Evolutionary conservation across 768 basidiomycete species (phyloP), one percentile per base, ranked within the genome.

Genomic region (Chlorophyllum brunneum): DNA sequence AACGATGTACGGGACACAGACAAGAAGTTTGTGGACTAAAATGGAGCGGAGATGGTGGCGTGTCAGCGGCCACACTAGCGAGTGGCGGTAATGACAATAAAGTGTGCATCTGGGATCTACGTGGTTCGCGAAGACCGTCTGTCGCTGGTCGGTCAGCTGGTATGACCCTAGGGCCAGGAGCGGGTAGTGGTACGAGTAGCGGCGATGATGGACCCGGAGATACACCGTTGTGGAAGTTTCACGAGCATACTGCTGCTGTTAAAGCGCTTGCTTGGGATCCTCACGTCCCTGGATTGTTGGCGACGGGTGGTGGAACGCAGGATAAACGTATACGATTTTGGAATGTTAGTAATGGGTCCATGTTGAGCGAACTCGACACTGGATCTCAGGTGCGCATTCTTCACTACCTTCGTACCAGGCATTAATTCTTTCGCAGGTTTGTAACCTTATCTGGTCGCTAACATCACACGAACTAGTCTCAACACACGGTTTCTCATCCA

Each of bases 231-330:
- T 97, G 86, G 83, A 92, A 92, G 65, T 99, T 98, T 65, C 91
- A 93, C 54, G 94, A 99, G 56, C 95, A 99, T 65, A 88, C 87
- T 2, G 95, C 97, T 1, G 95, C 95, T 2, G 95, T 99, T 50
- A 98, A 98, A 63, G 95, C 95, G 4, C 85, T 99, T 24, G 94
- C 95, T 5, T 99, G 97, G 95, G 95, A 93, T 67, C 95, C 95
- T 5, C 97, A 99, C 69, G 78, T 95, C 39, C 75, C 86, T 9
- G 93, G 94, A 1, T 79, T 98, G 2, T 71, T 98, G 29, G 97
- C 95, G 0, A 93, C 90, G 5, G 97, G 97, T 4, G 95, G 95
- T 8, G 97, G 95, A 6, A 99, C 95, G n/a, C 94, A 97, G 60
- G 97, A 98, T 66, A 95, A 95, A 68, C 95, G 94, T 64, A 94